phyloP scores from a whole-genome alignment of 176 grass and related monocot species.

The Calamus simplicifolius region DNA sequence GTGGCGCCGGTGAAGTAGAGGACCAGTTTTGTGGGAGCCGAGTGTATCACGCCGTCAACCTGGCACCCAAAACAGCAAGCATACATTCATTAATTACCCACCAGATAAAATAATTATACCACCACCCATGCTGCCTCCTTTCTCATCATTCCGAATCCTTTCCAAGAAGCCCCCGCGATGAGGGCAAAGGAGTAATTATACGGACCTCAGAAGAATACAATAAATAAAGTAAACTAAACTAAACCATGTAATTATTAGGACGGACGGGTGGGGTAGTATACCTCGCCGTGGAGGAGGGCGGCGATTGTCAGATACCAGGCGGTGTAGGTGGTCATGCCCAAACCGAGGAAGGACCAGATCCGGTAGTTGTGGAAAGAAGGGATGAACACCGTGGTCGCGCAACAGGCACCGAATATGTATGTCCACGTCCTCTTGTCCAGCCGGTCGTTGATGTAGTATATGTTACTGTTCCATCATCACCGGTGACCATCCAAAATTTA shows the following conservation, averaged over 20 bases:
- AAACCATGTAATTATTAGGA: too few species aligned
- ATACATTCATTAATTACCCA: too few species aligned
- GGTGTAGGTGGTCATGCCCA: constrained; percentile 85
- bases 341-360: constrained; percentile 87
- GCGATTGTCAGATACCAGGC: constrained; percentile 81
- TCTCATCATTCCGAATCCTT: too few species aligned
- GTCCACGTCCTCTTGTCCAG: constrained; percentile 88
- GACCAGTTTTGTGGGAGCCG: constrained; percentile 49
- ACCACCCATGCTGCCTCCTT: too few species aligned
- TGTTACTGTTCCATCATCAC: constrained; percentile 27
- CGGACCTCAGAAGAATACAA: too few species aligned
- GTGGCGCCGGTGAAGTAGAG: constrained; percentile 93
- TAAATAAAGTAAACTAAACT: too few species aligned
- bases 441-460: constrained; percentile 87
- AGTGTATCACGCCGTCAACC: constrained; percentile 44
- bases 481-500: too few species aligned
- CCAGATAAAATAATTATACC: too few species aligned
- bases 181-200: too few species aligned
- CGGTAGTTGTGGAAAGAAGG: constrained; percentile 91
- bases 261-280: constrained; percentile 5
- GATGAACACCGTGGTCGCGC: constrained; percentile 79
- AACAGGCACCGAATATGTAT: constrained; percentile 84
- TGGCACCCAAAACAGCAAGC: constrained; percentile 1
- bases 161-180: too few species aligned
- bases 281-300: constrained; percentile 58